Percentiles rank a stretch among this genome's conserved stretches.
Conservation (phyloP, 2,329 filamentous ascomycete genomes). For the Macrophomina tecta region DNA sequence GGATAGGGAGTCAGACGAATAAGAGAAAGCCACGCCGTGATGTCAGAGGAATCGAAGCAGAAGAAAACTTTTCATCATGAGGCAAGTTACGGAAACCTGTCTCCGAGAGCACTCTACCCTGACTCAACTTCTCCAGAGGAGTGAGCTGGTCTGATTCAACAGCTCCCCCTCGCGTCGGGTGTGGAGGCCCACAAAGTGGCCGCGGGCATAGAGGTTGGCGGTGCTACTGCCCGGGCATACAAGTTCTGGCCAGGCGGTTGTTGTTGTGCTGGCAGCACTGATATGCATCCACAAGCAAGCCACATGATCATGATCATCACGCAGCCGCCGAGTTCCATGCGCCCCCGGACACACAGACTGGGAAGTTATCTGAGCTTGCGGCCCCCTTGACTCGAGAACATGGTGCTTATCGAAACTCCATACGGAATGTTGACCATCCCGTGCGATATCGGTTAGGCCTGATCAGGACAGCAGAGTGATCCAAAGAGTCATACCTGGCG, state of each 20-base stretch:
- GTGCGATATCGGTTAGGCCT: constrained; percentile 16
- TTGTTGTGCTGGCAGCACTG: constrained; percentile 15
- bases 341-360: constrained; percentile 23
- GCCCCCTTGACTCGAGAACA: constrained; percentile 8
- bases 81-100: constrained; percentile 13
- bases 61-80: constrained; percentile 23
- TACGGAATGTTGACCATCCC: not conserved
- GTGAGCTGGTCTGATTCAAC: constrained; percentile 16
- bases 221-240: constrained; percentile 22
- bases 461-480: not conserved
- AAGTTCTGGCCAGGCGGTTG: constrained; percentile 7
- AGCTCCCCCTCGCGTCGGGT: constrained; percentile 16
- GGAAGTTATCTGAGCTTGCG: constrained; percentile 13
- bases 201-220: constrained; percentile 11
- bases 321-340: constrained; percentile 17
- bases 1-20: constrained; percentile 3
- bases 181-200: constrained; percentile 17
- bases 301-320: constrained; percentile 26
- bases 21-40: constrained; percentile 6
- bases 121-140: constrained; percentile 23
- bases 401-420: constrained; percentile 18
- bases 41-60: constrained; percentile 8
- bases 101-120: constrained; percentile 15
- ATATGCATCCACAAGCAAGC: constrained; percentile 17
- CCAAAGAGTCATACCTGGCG: not conserved